These are phyloP conservation scores for Vigna mungo DNA, from an alignment of 306 rosid genomes.

Conservation along the genomic window DNA sequence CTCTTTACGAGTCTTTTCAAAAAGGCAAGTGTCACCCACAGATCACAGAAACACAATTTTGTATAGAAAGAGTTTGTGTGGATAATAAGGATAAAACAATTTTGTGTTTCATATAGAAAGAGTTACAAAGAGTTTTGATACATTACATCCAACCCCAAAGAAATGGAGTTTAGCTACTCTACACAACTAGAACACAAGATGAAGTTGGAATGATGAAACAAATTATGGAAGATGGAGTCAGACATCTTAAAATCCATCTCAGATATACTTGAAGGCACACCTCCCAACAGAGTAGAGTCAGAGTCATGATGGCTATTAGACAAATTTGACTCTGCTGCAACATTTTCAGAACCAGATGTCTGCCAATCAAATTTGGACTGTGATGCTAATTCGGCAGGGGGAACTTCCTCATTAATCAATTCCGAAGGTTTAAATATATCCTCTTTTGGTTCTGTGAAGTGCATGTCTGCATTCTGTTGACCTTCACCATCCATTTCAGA, in stretches of 20 bases:
- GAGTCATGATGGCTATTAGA: conserved; percentile 52
- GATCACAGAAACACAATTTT: background rate
- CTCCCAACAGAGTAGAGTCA: conserved; percentile 61
- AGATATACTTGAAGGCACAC: conserved; percentile 66
- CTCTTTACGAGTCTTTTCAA: background rate
- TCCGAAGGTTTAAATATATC: conserved; percentile 54
- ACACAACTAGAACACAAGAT: too few relatives aligned
- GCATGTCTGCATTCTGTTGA: conserved; percentile 57
- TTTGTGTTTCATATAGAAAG: too few relatives aligned
- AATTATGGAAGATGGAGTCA: too few relatives aligned
- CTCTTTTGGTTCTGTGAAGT: conserved; percentile 49
- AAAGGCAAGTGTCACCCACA: background rate
- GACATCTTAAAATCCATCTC: conserved; percentile 62
- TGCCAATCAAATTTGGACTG: conserved; percentile 61
- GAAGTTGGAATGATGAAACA: too few relatives aligned
- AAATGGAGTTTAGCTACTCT: too few relatives aligned
- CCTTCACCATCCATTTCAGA: conserved; percentile 59
- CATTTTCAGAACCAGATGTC: conserved; percentile 52
- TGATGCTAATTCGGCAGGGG: conserved; percentile 53
- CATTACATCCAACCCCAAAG: too few relatives aligned
- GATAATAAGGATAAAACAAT: too few relatives aligned
- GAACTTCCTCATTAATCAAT: conserved; percentile 49
- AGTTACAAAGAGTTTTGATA: too few relatives aligned
- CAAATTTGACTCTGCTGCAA: conserved; percentile 58
- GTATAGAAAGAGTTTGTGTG: too few relatives aligned